phyloP scores from a whole-genome alignment of 2,329 filamentous ascomycete genomes.

The Domatiomyces globalis region DNA sequence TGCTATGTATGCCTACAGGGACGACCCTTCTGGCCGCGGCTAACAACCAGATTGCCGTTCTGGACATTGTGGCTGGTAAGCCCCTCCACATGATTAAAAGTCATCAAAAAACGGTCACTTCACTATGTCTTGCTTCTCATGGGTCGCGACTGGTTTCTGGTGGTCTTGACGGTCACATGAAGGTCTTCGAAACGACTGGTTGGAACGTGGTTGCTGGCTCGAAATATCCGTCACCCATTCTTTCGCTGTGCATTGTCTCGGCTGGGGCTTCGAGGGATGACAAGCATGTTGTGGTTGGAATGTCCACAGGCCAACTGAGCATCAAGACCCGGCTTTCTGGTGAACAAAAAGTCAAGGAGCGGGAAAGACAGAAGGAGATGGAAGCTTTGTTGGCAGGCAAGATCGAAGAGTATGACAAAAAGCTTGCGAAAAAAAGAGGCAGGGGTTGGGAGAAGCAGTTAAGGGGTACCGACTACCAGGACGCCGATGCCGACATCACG shows the following conservation, averaged over 20 bases:
- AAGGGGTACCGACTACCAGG: conserved; percentile 62
- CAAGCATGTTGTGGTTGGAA: conserved; percentile 85
- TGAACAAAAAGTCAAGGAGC: conserved; percentile 60
- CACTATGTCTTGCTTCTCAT: conserved; percentile 65
- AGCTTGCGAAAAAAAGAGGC: conserved; percentile 47
- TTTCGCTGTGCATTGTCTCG: conserved; percentile 65
- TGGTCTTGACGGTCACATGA: conserved; percentile 87
- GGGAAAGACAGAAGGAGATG: conserved; percentile 73
- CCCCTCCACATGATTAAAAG: conserved; percentile 77
- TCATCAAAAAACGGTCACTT: conserved; percentile 95
- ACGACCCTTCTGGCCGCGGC: conserved; percentile 75
- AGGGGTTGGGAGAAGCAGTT: conserved; percentile 48
- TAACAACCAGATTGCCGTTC: conserved; percentile 73
- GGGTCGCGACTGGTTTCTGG: conserved; percentile 72
- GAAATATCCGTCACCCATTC: conserved; percentile 84
- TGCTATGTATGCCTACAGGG: conserved; percentile 75
- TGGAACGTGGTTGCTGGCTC: conserved; percentile 95
- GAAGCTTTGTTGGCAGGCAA: conserved; percentile 62
- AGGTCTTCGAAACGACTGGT: conserved; percentile 81
- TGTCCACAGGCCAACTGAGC: conserved; percentile 85
- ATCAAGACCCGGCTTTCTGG: conserved; percentile 79
- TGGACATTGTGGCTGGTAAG: conserved; percentile 83
- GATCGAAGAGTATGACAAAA: conserved; percentile 62
- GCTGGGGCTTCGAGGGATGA: conserved; percentile 59
- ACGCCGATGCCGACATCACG: conserved; percentile 74